Evolutionary conservation across 1,284 basidiomycete species (phyloP).

Genomic region (Cerrena zonata): DNA sequence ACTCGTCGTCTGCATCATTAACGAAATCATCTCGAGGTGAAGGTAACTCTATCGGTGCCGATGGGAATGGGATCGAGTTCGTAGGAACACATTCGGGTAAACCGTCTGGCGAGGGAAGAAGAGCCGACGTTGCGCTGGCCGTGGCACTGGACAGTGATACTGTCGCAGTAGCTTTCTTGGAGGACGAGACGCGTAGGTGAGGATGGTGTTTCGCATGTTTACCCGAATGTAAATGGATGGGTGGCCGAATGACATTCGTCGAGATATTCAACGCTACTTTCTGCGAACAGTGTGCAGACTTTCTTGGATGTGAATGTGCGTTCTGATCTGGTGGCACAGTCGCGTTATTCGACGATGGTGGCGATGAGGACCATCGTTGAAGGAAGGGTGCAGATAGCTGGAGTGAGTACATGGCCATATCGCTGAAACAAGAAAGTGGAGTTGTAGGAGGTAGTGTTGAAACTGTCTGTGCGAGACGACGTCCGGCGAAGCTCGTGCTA

Average conservation of each 20-base stretch:
- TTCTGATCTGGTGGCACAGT: neutral
- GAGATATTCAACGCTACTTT: neutral
- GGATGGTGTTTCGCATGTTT: neutral
- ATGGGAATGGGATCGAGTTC: constrained; percentile 25
- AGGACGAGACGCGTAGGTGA: neutral
- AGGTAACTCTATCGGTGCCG: constrained; percentile 18
- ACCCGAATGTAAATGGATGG: neutral
- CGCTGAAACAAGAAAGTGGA: neutral
- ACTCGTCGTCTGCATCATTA: neutral
- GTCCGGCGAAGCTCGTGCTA: neutral
- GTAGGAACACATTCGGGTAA: constrained; percentile 8
- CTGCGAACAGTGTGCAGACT: neutral
- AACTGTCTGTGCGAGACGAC: neutral
- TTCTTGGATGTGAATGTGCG: neutral
- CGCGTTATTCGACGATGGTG: neutral
- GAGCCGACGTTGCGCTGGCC: constrained; percentile 15
- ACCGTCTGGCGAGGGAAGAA: constrained; percentile 4
- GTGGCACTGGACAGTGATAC: constrained; percentile 25
- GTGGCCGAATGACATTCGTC: neutral
- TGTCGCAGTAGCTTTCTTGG: constrained; percentile 24
- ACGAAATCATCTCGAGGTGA: neutral
- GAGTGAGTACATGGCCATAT: neutral
- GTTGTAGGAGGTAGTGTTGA: neutral
- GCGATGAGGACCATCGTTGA: neutral
- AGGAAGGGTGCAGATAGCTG: neutral